Evolutionary conservation across 2,329 filamentous ascomycete genomes (phyloP).

Genomic region (Penicillium sp.): DNA sequence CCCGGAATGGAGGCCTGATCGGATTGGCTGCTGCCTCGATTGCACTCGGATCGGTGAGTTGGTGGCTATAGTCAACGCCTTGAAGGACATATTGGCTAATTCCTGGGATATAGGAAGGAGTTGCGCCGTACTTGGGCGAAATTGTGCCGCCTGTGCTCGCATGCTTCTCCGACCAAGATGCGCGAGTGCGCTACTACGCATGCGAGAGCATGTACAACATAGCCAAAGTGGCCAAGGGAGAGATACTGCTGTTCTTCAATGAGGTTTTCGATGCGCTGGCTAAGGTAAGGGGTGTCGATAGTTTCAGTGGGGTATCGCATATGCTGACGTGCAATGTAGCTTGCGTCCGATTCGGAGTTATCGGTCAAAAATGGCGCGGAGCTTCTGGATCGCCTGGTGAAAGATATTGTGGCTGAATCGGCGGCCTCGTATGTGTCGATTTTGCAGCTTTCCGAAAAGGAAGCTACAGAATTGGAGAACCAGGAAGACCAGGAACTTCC

Average conservation of each 20-base stretch:
- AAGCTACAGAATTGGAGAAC: slow-evolving; percentile 40
- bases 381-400: slow-evolving; percentile 87
- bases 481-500: slow-evolving; percentile 54
- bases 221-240: slow-evolving; percentile 96
- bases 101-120: slow-evolving; percentile 59
- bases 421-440: slow-evolving; percentile 93
- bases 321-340: slow-evolving; percentile 49
- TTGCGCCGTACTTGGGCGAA: slow-evolving; percentile 84
- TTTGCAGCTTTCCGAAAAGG: slow-evolving; percentile 62
- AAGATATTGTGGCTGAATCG: slow-evolving; percentile 94
- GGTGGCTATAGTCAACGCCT: background rate
- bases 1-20: slow-evolving; percentile 92
- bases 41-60: slow-evolving; percentile 81
- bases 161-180: slow-evolving; percentile 98
- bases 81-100: slow-evolving; percentile 7
- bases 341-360: slow-evolving; percentile 91
- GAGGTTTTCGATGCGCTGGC: slow-evolving; percentile 96
- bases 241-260: slow-evolving; percentile 96
- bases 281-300: slow-evolving; percentile 61
- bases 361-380: slow-evolving; percentile 98
- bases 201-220: slow-evolving; percentile 99
- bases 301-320: background rate
- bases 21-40: slow-evolving; percentile 94
- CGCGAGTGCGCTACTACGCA: slow-evolving; percentile 92
- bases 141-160: slow-evolving; percentile 96